Evolutionary conservation across 2,329 filamentous ascomycete species (phyloP).

Genomic region (Rutstroemia sp.): DNA sequence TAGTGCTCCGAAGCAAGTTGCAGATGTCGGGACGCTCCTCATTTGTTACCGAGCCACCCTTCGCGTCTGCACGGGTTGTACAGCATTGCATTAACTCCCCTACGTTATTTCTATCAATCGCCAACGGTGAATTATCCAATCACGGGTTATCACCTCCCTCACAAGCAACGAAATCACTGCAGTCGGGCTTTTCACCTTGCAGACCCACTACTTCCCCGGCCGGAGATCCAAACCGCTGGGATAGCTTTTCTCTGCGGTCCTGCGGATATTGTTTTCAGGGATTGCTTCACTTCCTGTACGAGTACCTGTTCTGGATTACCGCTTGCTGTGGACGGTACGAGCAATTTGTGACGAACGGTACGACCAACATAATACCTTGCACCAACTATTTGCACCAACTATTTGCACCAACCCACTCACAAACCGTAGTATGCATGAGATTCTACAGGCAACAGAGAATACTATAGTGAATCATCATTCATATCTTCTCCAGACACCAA

Average conservation of each 20-base stretch:
- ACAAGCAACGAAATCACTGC: slow-evolving; percentile 2
- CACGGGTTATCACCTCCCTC: not conserved
- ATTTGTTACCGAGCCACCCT: slow-evolving; percentile 9
- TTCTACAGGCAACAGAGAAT: slow-evolving; percentile 6
- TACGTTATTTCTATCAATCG: slow-evolving; percentile 4
- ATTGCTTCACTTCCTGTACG: no score
- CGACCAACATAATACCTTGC: slow-evolving; percentile 8
- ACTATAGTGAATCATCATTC: not conserved
- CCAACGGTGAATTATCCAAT: slow-evolving; percentile 2
- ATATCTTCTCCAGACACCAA: slow-evolving; percentile 5
- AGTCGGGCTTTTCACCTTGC: slow-evolving; percentile 6
- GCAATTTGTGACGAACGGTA: slow-evolving; percentile 6
- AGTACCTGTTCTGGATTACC: not conserved
- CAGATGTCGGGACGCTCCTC: slow-evolving; percentile 10
- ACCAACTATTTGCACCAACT: no score
- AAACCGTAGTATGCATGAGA: slow-evolving; percentile 1
- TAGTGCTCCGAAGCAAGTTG: not conserved
- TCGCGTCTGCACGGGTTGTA: slow-evolving; percentile 4
- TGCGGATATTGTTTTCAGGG: not conserved
- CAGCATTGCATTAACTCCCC: slow-evolving; percentile 1
- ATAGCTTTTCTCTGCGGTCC: slow-evolving; percentile 1
- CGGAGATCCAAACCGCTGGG: slow-evolving; percentile 7
- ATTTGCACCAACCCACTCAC: slow-evolving; percentile 4
- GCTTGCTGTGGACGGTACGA: slow-evolving; percentile 1
- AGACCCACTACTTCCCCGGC: slow-evolving; percentile 9